Percentiles rank a stretch among this genome's conserved stretches.
These are phyloP conservation scores for Fusarium sterilihyphosum DNA, from an alignment of 2,329 filamentous ascomycete species.

Conservation along the genomic window DNA sequence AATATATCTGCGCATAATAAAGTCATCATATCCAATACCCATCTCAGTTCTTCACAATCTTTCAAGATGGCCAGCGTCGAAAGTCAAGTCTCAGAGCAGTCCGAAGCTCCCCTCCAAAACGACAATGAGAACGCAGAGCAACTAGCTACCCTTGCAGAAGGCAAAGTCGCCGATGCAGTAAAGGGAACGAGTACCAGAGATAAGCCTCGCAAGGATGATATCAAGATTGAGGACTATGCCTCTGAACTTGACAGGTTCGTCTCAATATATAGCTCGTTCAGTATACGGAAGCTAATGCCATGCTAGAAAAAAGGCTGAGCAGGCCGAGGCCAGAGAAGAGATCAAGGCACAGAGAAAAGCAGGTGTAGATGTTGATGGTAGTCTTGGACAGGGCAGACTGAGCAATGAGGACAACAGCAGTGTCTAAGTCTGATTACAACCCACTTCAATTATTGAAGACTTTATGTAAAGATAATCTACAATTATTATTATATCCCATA, in stretches of 20 bases:
- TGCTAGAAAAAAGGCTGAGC: constrained; percentile 33
- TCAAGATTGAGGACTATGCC: constrained; percentile 32
- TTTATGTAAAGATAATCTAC: not conserved
- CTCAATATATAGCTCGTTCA: not conserved
- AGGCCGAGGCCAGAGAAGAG: constrained; percentile 29
- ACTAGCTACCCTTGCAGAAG: constrained; percentile 33
- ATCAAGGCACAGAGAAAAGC: constrained; percentile 32
- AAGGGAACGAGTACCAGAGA: constrained; percentile 26
- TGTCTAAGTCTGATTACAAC: not conserved
- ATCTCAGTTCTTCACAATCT: not conserved
- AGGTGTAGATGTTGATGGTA: constrained; percentile 33
- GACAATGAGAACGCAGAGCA: constrained; percentile 37
- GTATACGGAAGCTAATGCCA: not conserved
- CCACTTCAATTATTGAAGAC: not conserved
- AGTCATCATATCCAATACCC: not conserved
- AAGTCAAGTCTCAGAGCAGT: constrained; percentile 15
- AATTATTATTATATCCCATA: not conserved
- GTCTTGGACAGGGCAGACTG: constrained; percentile 23
- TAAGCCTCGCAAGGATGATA: constrained; percentile 26
- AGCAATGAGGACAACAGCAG: constrained; percentile 27
- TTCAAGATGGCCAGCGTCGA: constrained; percentile 18
- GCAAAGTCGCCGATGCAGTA: constrained; percentile 36
- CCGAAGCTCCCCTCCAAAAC: constrained; percentile 20
- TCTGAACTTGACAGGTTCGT: constrained; percentile 31
- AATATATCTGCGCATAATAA: not conserved